Conservation (phyloP, 2,329 filamentous ascomycete species). For the Monosporascus cannonballus region DNA sequence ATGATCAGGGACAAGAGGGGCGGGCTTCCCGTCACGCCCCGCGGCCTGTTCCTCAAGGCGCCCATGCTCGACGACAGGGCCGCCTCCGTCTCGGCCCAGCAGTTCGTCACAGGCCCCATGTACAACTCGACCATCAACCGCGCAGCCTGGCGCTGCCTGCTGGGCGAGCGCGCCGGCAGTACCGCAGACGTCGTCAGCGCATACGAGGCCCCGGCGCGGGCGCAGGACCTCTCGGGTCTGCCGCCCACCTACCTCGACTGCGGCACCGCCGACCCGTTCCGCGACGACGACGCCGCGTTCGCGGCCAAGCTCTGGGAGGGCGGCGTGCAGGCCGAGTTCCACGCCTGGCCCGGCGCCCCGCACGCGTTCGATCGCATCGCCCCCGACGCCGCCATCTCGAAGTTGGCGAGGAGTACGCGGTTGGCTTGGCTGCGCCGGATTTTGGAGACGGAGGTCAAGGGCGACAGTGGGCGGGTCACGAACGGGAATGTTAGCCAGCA, state of each 20-base stretch:
- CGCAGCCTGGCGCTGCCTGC: conserved; percentile 25
- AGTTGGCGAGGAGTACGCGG: conserved; percentile 21
- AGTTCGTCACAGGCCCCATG: conserved; percentile 24
- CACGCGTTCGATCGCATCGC: conserved; percentile 27
- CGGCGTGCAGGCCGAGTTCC: conserved; percentile 27
- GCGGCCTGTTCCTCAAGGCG: conserved; percentile 31
- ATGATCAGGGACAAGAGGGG: conserved; percentile 34
- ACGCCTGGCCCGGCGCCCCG: conserved; percentile 28
- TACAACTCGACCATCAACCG: conserved; percentile 24
- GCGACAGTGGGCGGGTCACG: no score
- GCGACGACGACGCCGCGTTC: conserved; percentile 28
- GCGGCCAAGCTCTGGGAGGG: conserved; percentile 27
- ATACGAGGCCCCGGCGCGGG: conserved; percentile 26
- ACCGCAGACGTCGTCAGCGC: conserved; percentile 12
- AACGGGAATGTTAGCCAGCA: no score
- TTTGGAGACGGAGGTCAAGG: background rate
- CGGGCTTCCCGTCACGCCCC: conserved; percentile 19
- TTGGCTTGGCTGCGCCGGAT: conserved; percentile 22
- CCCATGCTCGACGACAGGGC: conserved; percentile 37
- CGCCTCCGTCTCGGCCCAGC: conserved; percentile 21
- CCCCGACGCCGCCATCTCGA: conserved; percentile 21
- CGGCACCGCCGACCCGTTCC: conserved; percentile 26
- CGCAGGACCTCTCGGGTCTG: conserved; percentile 21
- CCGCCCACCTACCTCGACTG: conserved; percentile 30
- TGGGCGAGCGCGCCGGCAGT: conserved; percentile 22